Evolutionary conservation across 208 protist genomes (phyloP).

Genomic region (Leishmania aethiopica): DNA sequence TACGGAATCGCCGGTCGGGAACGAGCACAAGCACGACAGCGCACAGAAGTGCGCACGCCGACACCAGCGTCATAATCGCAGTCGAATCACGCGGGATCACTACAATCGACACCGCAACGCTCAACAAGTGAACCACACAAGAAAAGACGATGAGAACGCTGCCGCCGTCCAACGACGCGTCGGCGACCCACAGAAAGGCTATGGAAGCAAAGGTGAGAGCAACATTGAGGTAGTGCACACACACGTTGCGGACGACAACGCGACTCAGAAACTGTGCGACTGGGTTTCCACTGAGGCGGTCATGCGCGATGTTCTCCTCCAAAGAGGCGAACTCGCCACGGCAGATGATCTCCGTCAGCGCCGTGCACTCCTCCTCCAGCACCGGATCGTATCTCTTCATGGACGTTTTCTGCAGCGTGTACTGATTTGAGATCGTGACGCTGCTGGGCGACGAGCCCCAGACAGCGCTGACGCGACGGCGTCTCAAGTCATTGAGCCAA

Average conservation of each 20-base stretch:
- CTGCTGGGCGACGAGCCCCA: slow-evolving; percentile 19
- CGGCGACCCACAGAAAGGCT: slow-evolving; percentile 66
- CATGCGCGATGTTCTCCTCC: slow-evolving; percentile 47
- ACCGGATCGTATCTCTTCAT: slow-evolving; percentile 19
- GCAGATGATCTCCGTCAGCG: slow-evolving; percentile 61
- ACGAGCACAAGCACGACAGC: slow-evolving; percentile 40
- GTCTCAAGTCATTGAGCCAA: slow-evolving; percentile 44
- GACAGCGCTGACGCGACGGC: slow-evolving; percentile 23
- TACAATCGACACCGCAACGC: slow-evolving; percentile 43
- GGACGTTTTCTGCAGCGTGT: slow-evolving; percentile 34
- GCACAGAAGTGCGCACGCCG: slow-evolving; percentile 30
- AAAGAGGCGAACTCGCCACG: slow-evolving; percentile 63
- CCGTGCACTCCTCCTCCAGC: slow-evolving; percentile 11
- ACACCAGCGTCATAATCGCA: slow-evolving; percentile 48
- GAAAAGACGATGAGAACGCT: slow-evolving; percentile 32
- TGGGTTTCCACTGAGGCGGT: slow-evolving; percentile 22
- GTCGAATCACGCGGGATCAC: slow-evolving; percentile 62
- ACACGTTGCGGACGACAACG: slow-evolving; percentile 22
- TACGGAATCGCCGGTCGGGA: slow-evolving; percentile 10
- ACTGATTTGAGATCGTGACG: slow-evolving; percentile 17
- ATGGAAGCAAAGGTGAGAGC: slow-evolving; percentile 54
- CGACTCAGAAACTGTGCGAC: slow-evolving; percentile 1
- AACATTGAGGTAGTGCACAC: slow-evolving; percentile 49
- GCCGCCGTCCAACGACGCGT: slow-evolving; percentile 30
- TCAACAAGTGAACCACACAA: slow-evolving; percentile 52